Percentiles rank a stretch among this genome's conserved stretches.
Conservation (phyloP, 495 filamentous ascomycete genomes). For the Hapsidospora chrysogenum region DNA sequence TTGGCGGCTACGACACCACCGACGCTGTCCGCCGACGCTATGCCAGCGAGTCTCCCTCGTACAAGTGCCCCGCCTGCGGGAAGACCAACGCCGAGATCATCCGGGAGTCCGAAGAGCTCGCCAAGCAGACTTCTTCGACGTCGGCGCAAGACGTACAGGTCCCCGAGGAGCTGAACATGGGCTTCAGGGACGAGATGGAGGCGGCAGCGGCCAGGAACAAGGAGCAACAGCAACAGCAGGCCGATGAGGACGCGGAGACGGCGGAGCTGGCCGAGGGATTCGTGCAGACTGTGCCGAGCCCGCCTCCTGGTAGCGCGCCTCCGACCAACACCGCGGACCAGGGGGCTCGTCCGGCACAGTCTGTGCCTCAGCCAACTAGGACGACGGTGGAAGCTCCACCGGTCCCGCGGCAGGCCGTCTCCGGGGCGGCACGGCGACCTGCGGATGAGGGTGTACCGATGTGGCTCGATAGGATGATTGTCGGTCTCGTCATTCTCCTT, state of each 20-base stretch:
- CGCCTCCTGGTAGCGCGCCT: no score
- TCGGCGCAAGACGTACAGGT: conserved; percentile 36
- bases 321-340: no score
- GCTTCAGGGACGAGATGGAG: conserved; percentile 35
- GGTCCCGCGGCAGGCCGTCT: background rate
- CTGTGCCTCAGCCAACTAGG: no score
- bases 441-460: conserved; percentile 29
- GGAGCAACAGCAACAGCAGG: conserved; percentile 2
- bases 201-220: conserved; percentile 12
- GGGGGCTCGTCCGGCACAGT: no score
- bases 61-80: conserved; percentile 48
- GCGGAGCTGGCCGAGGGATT: conserved; percentile 1
- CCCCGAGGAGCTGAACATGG: conserved; percentile 42
- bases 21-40: conserved; percentile 44
- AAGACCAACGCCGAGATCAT: conserved; percentile 58
- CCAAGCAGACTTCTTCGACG: conserved; percentile 19
- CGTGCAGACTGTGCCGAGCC: background rate
- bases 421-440: no score
- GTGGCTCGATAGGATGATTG: conserved; percentile 46
- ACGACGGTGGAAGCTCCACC: no score
- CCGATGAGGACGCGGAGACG: background rate
- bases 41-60: conserved; percentile 43
- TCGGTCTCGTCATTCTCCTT: conserved; percentile 31
- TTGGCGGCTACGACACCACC: conserved; percentile 70
- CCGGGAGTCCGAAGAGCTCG: conserved; percentile 38